phyloP scores from a whole-genome alignment of 2,329 filamentous ascomycete genomes.

The Ophioceras dolichostomum region DNA sequence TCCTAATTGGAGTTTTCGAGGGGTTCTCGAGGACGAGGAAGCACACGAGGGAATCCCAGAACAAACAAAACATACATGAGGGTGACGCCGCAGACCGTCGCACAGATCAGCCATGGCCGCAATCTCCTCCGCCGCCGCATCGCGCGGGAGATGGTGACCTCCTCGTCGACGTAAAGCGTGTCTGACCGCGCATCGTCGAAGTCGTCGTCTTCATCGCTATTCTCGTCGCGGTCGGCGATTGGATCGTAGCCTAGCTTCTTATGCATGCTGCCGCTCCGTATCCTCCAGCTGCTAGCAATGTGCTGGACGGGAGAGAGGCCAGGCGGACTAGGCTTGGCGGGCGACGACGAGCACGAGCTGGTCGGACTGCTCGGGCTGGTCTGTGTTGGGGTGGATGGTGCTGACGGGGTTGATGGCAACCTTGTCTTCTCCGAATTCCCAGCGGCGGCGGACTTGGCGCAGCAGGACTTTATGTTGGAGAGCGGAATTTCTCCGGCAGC shows the following conservation, averaged over 20 bases:
- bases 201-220: no score
- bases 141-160: constrained; percentile 4
- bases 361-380: no score
- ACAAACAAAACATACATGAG: constrained; percentile 19
- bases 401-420: no score
- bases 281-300: constrained; percentile 6
- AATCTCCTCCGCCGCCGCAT: constrained; percentile 6
- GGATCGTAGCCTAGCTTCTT: constrained; percentile 3
- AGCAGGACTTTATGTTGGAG: no score
- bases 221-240: constrained; percentile 3
- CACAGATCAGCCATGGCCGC: constrained; percentile 16
- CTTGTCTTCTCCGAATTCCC: no score
- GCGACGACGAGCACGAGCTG: background rate
- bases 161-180: constrained; percentile 6
- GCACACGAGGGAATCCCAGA: no score
- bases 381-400: no score
- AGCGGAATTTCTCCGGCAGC: no score
- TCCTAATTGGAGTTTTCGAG: no score
- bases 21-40: no score
- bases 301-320: constrained; percentile 6
- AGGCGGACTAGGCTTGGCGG: background rate
- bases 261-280: constrained; percentile 3
- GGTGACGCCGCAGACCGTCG: constrained; percentile 20
- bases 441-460: no score
- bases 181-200: constrained; percentile 3